Conservation (phyloP, 768 basidiomycete genomes). For the Tulasnella sp. region DNA sequence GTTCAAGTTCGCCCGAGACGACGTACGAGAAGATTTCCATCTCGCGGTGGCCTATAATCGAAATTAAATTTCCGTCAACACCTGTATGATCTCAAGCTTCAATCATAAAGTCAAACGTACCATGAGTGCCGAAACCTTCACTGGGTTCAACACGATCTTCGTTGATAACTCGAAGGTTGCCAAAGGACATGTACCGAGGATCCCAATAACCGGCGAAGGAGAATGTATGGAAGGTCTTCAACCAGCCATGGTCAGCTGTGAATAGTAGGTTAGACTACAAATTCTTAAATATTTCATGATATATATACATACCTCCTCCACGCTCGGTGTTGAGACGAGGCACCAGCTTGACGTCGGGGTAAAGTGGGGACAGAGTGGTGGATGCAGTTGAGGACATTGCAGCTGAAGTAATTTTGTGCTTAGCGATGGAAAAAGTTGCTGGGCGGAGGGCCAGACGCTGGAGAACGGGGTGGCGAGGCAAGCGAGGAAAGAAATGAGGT, state of each 20-base stretch:
- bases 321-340: constrained; percentile 28
- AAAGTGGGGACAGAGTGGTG: constrained; percentile 22
- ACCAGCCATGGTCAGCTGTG: constrained; percentile 75
- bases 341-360: constrained; percentile 29
- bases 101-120: not conserved
- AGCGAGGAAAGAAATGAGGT: not conserved
- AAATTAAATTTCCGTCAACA: constrained; percentile 29
- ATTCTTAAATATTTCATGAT: constrained; percentile 2
- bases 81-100: not conserved
- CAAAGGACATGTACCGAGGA: constrained; percentile 55
- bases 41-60: constrained; percentile 54
- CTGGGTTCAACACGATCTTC: constrained; percentile 78
- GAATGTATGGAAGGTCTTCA: constrained; percentile 85
- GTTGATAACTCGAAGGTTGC: constrained; percentile 83
- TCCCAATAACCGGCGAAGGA: constrained; percentile 74
- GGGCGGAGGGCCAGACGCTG: constrained; percentile 10
- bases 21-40: constrained; percentile 93
- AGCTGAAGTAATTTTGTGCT: not conserved
- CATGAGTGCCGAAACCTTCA: constrained; percentile 83
- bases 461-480: constrained; percentile 18
- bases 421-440: not conserved
- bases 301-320: constrained; percentile 20
- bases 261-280: constrained; percentile 64
- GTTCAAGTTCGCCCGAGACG: constrained; percentile 71
- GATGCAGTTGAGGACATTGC: constrained; percentile 8